Base-by-base conservation (phyloP, 179 eudicot genomes). In the Silene vulgaris region DNA sequence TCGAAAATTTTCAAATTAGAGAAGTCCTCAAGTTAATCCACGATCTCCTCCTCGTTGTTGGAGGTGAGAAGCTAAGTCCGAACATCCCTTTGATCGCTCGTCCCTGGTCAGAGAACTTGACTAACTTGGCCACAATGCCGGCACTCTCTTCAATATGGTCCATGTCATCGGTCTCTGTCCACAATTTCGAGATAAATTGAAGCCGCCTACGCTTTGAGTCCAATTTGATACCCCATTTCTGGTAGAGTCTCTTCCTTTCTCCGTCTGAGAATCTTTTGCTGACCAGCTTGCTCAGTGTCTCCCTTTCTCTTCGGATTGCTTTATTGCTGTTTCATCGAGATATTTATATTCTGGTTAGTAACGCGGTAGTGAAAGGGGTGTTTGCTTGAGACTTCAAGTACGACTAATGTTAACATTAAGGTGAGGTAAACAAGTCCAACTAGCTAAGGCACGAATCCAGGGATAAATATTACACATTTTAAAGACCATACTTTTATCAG, bases 21-120 rank as follows among this genome's bases (percentile, higher is more conserved):
- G 84, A 76, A 81, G 86, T 19, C 75, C 83, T 80, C 68, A 86
- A 74, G 70, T 83, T 85, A 50, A 77, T 88, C 81, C 91, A 83
- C 48, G 89, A 82, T 78, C 80, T 80, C 71, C 91, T 75, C 72
- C 80, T 85, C 45, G 77, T 66, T 62, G 76, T 75, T 8, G 87
- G 91, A 20, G 90, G 87, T 5, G 89, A 74, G 74, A 92, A 85
- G 83, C 90, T 92, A 40, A 95, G 87, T 64, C 93, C 93, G 50
- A 90, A 88, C 88, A 88, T 86, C 72, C 89, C 96, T 87, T 89
- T 90, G 13, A 90, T 77, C 1, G 85, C 84, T 5, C 78, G 80
- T 23, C 84, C 85, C 11, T 86, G 85, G 69, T 89, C 89, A 1
- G 84, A 77, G 69, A 88, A 86, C 81, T 89, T 89, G 20, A 92